Evolutionary conservation across 176 grass and related monocot genomes (phyloP).

Genomic region (Leersia perrieri): DNA sequence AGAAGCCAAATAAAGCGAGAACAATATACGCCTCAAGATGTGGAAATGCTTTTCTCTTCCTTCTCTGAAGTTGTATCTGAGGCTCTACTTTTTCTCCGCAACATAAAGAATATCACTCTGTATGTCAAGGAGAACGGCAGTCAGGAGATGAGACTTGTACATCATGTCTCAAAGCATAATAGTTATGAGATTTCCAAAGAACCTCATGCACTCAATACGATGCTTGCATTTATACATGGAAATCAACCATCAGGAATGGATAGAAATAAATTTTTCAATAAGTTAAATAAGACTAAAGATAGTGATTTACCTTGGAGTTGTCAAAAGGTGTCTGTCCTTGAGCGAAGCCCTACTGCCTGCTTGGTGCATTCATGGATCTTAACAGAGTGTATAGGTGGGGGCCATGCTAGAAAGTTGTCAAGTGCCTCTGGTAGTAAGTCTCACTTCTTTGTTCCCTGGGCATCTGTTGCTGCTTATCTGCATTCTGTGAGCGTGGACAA

Average conservation of each 20-base stretch:
- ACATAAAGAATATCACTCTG: constrained; percentile 79
- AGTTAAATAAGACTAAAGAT: constrained; percentile 82
- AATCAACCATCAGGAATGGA: constrained; percentile 67
- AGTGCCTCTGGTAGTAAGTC: constrained; percentile 61
- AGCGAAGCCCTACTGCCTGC: constrained; percentile 51
- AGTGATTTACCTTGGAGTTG: constrained; percentile 83
- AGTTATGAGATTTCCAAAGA: constrained; percentile 50
- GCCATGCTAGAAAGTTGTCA: constrained; percentile 74
- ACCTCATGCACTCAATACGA: constrained; percentile 58
- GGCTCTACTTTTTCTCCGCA: constrained; percentile 84
- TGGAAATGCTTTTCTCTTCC: constrained; percentile 80
- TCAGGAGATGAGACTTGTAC: constrained; percentile 76
- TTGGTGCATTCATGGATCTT: constrained; percentile 78
- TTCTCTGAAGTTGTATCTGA: constrained; percentile 90
- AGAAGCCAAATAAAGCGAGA: constrained; percentile 98
- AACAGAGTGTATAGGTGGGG: constrained; percentile 86
- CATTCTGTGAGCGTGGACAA: constrained; percentile 68
- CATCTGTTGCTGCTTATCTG: constrained; percentile 91
- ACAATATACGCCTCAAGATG: constrained; percentile 85
- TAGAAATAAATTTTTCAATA: constrained; percentile 80
- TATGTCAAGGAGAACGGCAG: constrained; percentile 82
- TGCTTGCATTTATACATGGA: constrained; percentile 83
- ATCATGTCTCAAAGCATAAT: constrained; percentile 63
- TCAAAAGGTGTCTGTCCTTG: constrained; percentile 73
- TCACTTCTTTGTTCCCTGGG: constrained; percentile 94